Percentiles rank a stretch among this genome's conserved stretches.
Conservation (phyloP, 228 moss, liverwort and hornwort species). For the Sphagnum fallax region DNA sequence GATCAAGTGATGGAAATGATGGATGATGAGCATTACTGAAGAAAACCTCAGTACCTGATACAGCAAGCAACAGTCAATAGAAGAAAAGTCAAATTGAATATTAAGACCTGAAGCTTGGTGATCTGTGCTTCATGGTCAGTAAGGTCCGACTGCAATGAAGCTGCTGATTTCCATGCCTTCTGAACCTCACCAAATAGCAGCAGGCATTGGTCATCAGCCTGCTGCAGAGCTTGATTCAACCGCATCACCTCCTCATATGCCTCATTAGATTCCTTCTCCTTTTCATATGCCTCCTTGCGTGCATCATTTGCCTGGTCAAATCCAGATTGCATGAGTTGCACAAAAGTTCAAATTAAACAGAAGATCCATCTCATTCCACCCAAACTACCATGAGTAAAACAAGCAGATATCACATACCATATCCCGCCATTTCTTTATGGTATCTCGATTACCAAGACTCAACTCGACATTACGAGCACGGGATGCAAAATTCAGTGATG, state of each 20-base stretch:
- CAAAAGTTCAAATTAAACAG: neutral
- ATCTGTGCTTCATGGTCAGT: constrained; percentile 47
- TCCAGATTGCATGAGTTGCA: neutral
- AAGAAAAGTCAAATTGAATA: neutral
- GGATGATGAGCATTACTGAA: no score
- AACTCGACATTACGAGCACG: constrained; percentile 65
- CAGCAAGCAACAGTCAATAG: no score
- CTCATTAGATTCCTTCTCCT: constrained; percentile 54
- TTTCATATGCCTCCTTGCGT: constrained; percentile 51
- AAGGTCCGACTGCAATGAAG: constrained; percentile 62
- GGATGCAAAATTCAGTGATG: constrained; percentile 65
- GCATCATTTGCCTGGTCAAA: constrained; percentile 40
- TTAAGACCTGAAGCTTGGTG: constrained; percentile 47
- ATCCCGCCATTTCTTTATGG: constrained; percentile 49
- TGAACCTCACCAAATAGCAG: constrained; percentile 84
- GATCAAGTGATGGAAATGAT: neutral
- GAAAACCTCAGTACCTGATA: no score
- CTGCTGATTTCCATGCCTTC: constrained; percentile 71
- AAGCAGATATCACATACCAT: constrained; percentile 24
- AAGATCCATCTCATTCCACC: no score
- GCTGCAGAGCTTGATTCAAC: constrained; percentile 66
- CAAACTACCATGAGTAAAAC: neutral
- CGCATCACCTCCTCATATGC: constrained; percentile 68
- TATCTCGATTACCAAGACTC: constrained; percentile 49
- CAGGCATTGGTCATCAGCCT: constrained; percentile 78